These are phyloP conservation scores for Cicer pinnatifidum DNA, from an alignment of 306 rosid genomes.

Conservation along the genomic window DNA sequence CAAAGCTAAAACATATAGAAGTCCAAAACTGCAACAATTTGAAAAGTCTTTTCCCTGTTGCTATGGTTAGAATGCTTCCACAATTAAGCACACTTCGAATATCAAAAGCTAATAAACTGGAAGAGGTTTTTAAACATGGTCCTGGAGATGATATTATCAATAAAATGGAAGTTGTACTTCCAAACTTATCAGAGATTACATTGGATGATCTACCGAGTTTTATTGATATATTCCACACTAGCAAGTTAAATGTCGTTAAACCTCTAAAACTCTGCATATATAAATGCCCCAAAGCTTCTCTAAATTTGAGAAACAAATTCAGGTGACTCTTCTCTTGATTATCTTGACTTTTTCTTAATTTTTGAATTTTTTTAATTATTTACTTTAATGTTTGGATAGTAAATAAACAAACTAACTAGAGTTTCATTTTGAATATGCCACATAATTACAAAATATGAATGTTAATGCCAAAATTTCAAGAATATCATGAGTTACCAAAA, in stretches of 20 bases:
- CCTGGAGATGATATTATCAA: not conserved
- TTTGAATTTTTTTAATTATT: not conserved
- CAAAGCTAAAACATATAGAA: not conserved
- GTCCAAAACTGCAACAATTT: not conserved
- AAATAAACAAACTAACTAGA: not conserved
- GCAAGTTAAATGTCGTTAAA: not conserved
- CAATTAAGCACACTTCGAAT: not conserved
- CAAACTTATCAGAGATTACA: not conserved
- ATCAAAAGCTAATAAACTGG: not conserved
- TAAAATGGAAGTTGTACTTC: not conserved
- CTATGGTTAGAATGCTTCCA: conserved; percentile 18
- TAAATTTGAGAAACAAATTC: not conserved
- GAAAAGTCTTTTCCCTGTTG: not conserved
- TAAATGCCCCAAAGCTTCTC: not conserved
- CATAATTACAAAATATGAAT: too few species aligned
- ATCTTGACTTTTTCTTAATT: not conserved
- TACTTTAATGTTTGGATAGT: not conserved
- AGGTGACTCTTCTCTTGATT: not conserved
- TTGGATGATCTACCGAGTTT: not conserved
- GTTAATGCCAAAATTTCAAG: too few species aligned
- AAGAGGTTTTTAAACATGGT: not conserved
- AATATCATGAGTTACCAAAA: too few species aligned
- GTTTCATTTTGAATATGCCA: not conserved
- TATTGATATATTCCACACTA: not conserved
- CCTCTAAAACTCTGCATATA: not conserved